Conservation (phyloP, 345 rosid genomes). For the Syzygium oleosum region DNA sequence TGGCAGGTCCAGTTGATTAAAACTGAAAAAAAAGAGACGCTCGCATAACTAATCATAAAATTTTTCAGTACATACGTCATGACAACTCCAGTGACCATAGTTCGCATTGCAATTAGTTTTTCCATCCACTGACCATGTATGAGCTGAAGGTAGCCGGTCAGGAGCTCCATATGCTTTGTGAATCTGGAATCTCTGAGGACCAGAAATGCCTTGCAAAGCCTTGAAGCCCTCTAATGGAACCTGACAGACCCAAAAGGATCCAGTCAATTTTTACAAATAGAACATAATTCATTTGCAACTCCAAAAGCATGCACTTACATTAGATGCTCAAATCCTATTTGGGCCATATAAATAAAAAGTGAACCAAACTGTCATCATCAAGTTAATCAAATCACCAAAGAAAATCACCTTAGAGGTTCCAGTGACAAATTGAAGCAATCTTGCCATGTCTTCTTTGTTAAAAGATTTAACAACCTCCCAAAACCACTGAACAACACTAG, state of each 20-base stretch:
- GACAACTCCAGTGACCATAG: neutral
- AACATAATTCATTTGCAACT: neutral
- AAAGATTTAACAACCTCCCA: slow-evolving; percentile 92
- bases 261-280: neutral
- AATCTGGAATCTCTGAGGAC: slow-evolving; percentile 91
- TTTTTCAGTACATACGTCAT: neutral
- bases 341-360: neutral
- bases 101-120: neutral
- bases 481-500: slow-evolving; percentile 88
- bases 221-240: slow-evolving; percentile 91
- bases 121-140: slow-evolving; percentile 60
- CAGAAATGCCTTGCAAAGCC: slow-evolving; percentile 95
- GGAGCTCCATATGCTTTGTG: slow-evolving; percentile 98
- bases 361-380: neutral
- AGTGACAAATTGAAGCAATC: slow-evolving; percentile 87
- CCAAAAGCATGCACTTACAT: neutral
- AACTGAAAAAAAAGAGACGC: slow-evolving; percentile 35
- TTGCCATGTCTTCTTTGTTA: slow-evolving; percentile 94
- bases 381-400: neutral
- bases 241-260: slow-evolving; percentile 24
- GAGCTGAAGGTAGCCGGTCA: slow-evolving; percentile 89
- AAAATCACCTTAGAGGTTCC: slow-evolving; percentile 85
- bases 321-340: neutral
- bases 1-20: slow-evolving; percentile 93
- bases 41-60: neutral